Evolutionary conservation across 2,329 filamentous ascomycete species (phyloP).

Genomic region (Venturia carpophila): DNA sequence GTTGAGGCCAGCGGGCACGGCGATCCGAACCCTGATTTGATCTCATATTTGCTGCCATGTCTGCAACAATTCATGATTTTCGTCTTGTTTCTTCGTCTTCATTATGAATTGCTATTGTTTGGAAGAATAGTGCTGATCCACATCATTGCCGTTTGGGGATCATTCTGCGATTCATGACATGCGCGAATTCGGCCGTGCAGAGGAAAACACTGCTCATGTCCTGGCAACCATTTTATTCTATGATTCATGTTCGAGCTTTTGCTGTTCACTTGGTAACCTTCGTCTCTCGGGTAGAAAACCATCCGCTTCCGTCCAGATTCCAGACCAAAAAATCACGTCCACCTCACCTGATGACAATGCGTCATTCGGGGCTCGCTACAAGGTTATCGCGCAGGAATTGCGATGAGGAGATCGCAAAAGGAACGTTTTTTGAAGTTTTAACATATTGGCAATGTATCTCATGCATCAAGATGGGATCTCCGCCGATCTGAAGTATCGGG

Average conservation of each 20-base stretch:
- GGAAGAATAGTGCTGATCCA: not conserved
- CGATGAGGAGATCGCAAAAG: too few relatives aligned
- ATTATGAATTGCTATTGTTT: not conserved
- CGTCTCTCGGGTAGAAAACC: not conserved
- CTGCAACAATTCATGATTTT: not conserved
- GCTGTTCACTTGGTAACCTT: too few relatives aligned
- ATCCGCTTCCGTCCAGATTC: not conserved
- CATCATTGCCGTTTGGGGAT: constrained; percentile 3
- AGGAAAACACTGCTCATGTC: constrained; percentile 3
- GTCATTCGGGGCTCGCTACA: not conserved
- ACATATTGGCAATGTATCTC: too few relatives aligned
- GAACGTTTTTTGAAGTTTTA: too few relatives aligned
- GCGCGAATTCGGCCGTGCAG: not conserved
- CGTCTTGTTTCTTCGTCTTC: not conserved
- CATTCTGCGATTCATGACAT: not conserved
- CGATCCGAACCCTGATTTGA: too few relatives aligned
- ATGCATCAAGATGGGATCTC: too few relatives aligned
- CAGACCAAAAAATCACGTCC: not conserved
- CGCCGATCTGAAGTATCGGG: too few relatives aligned
- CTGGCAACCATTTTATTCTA: not conserved
- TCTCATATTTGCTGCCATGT: too few relatives aligned
- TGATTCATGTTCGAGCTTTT: too few relatives aligned
- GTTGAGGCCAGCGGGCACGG: too few relatives aligned
- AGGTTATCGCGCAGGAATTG: not conserved
- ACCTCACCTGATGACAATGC: not conserved